Conservation (phyloP, 140 eudicot species). For the Oenanthe javanica region DNA sequence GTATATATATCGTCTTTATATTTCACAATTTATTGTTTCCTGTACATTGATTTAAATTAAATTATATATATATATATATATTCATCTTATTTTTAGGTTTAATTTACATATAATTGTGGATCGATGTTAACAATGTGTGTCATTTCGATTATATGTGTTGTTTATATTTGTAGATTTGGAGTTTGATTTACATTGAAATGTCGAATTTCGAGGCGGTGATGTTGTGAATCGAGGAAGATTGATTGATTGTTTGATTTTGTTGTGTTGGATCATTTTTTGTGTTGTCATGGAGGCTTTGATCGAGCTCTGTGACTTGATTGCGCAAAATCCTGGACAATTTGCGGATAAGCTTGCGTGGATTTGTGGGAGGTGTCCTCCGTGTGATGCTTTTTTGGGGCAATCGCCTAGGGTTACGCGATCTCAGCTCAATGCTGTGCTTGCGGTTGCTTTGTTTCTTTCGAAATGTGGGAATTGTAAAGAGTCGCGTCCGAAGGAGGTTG, state of each 20-base stretch:
- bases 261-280: not conserved
- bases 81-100: not conserved
- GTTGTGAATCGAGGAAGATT: too few relatives aligned
- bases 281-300: slow-evolving; percentile 60
- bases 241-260: not conserved
- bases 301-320: slow-evolving; percentile 84
- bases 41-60: not conserved
- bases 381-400: slow-evolving; percentile 44
- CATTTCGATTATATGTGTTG: not conserved
- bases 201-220: not conserved
- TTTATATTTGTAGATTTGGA: not conserved
- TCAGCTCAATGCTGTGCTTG: slow-evolving; percentile 78
- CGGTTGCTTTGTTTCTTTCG: slow-evolving; percentile 64
- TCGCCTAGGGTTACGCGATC: slow-evolving; percentile 65
- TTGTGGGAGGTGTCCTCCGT: slow-evolving; percentile 72
- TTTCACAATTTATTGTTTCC: too few relatives aligned
- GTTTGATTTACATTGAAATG: not conserved
- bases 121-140: not conserved
- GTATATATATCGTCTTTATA: too few relatives aligned
- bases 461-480: slow-evolving; percentile 43
- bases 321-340: slow-evolving; percentile 56
- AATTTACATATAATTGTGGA: not conserved
- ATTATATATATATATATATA: not conserved
- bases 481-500: slow-evolving; percentile 33
- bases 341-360: slow-evolving; percentile 76